Evolutionary conservation across 768 basidiomycete genomes (phyloP), one percentile per base, ranked within the genome.

Genomic region (Phanerochaete carnosa): DNA sequence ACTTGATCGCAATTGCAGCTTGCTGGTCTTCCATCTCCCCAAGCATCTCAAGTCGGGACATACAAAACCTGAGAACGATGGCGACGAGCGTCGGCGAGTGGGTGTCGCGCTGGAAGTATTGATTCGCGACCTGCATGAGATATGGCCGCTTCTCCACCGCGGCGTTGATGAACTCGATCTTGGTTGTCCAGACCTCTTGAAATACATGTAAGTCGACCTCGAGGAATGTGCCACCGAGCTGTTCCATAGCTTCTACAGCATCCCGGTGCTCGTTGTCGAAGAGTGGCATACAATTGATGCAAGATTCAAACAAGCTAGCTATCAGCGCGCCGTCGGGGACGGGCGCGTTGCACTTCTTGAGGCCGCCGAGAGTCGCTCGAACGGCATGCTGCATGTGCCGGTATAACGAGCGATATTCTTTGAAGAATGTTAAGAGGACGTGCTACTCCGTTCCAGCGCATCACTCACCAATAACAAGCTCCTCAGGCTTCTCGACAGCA

Each of bases 141-240:
- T 87, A 77, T 22, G 89, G 85, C 53, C 94, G 89, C 65, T 88
- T 87, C 64, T 87, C 82, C 0, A 88, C 85, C 64, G 83, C 84
- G 65, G 89, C 82, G 71, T 97, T 90, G 77, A 95, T 97, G 71
- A 95, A 89, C 28, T 87, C 88, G 76, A 98, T 90, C 71, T 94
- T 90, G 70, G 86, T 87, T 35, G 91, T 94, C 94, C 95, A 96
- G 32, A 98, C 92, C 75, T 97, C 94, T 72, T 96, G 91, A 72
- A 97, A 95, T 62, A 95, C 90, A 68, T 96, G 92, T 8, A 91
- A 79, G 68, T 97, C 91, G 66, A 95, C 83, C 71, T 95, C 91
- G 37, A 86, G 73, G 46, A 95, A 81, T 45, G 90, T 85, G 73
- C 84, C 82, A 5, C 84, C 84, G 54, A 90, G 77, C 81, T 88